phyloP scores from a whole-genome alignment of 768 basidiomycete species.

The Tylopilus sp. region DNA sequence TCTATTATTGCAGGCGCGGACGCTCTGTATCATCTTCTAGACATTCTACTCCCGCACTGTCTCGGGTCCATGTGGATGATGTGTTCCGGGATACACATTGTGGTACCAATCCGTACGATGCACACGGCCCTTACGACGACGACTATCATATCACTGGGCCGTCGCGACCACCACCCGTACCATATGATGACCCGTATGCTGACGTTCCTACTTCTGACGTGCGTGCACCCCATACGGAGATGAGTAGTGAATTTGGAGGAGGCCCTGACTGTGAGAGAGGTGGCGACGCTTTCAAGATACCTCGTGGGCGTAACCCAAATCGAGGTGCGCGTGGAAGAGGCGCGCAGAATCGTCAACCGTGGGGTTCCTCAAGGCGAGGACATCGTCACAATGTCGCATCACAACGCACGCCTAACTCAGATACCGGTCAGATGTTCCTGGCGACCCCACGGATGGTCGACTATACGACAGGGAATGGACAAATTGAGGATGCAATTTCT shows the following conservation, averaged over 20 bases:
- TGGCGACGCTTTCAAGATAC: neutral
- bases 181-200: conserved; percentile 80
- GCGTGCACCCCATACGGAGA: neutral
- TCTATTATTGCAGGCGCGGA: conserved; percentile 41
- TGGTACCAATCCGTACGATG: conserved; percentile 61
- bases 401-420: conserved; percentile 32
- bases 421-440: conserved; percentile 31
- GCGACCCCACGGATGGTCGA: conserved; percentile 49
- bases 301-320: conserved; percentile 23
- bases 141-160: conserved; percentile 50
- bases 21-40: conserved; percentile 54
- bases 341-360: conserved; percentile 12
- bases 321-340: conserved; percentile 28
- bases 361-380: conserved; percentile 21
- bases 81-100: conserved; percentile 43
- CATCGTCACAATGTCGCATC: conserved; percentile 12
- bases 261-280: conserved; percentile 26
- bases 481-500: conserved; percentile 28
- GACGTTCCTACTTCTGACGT: conserved; percentile 38
- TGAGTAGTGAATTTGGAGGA: conserved; percentile 6
- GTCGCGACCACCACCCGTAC: conserved; percentile 62
- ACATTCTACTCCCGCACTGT: conserved; percentile 50
- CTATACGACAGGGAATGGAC: conserved; percentile 41
- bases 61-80: conserved; percentile 55
- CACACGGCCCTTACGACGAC: conserved; percentile 66